Evolutionary conservation across 1,284 basidiomycete species (phyloP).

Genomic region (Phaffia rhodozyma): DNA sequence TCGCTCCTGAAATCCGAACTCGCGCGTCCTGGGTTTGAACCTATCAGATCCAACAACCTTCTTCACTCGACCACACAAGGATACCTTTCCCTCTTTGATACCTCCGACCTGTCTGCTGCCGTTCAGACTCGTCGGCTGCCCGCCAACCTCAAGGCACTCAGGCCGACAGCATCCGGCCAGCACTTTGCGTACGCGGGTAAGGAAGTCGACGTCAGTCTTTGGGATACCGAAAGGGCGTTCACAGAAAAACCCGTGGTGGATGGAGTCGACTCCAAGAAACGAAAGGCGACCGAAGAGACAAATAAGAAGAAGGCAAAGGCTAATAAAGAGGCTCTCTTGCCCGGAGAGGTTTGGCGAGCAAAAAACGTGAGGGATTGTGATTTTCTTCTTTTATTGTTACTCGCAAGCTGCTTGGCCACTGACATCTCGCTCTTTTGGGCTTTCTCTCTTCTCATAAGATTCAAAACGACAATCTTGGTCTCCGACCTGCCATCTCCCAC

Average conservation of each 20-base stretch:
- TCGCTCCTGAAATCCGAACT: slow-evolving; percentile 4
- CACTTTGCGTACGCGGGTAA: slow-evolving; percentile 73
- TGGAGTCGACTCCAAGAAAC: neutral
- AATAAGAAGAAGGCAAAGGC: slow-evolving; percentile 44
- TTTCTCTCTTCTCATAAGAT: slow-evolving; percentile 39
- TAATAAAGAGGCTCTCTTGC: slow-evolving; percentile 43
- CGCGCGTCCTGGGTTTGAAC: too few species aligned
- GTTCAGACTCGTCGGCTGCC: slow-evolving; percentile 22
- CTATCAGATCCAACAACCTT: slow-evolving; percentile 17
- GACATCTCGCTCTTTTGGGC: neutral
- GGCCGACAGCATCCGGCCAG: slow-evolving; percentile 43
- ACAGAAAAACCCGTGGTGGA: slow-evolving; percentile 13
- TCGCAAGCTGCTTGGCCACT: neutral
- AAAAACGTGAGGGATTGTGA: slow-evolving; percentile 31
- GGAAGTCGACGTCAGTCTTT: slow-evolving; percentile 74
- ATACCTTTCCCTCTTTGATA: slow-evolving; percentile 23
- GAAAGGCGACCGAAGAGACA: slow-evolving; percentile 37
- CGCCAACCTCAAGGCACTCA: slow-evolving; percentile 31
- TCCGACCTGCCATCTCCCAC: slow-evolving; percentile 71
- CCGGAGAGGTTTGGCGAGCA: slow-evolving; percentile 42
- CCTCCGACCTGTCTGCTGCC: slow-evolving; percentile 15
- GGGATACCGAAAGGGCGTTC: slow-evolving; percentile 63
- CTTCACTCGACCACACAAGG: slow-evolving; percentile 32
- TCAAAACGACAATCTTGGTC: slow-evolving; percentile 59
- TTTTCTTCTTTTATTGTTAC: neutral